Evolutionary conservation across 805 yeast genomes (phyloP).

Genomic region (Sugiyamaella qingdaonensis): DNA sequence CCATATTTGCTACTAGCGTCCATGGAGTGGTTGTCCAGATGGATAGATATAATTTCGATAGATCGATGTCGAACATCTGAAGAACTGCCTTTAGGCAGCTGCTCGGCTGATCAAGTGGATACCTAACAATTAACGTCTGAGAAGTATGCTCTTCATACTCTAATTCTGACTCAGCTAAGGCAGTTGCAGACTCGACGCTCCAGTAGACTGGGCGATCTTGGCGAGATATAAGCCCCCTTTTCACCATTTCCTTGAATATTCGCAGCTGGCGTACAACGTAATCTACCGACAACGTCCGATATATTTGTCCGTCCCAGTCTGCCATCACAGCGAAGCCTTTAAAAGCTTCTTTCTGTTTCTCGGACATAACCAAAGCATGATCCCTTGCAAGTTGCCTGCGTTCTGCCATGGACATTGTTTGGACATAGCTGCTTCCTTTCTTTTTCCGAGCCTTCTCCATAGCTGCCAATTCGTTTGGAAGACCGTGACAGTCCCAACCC

Average conservation of each 20-base stretch:
- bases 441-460: conserved; percentile 42
- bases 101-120: conserved; percentile 44
- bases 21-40: conserved; percentile 99
- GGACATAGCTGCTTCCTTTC: conserved; percentile 29
- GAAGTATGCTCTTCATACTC: conserved; percentile 80
- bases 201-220: conserved; percentile 95
- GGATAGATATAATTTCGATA: conserved; percentile 20
- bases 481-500: conserved; percentile 99
- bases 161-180: conserved; percentile 93
- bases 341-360: conserved; percentile 60
- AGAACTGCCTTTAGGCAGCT: conserved; percentile 12
- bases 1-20: conserved; percentile 87
- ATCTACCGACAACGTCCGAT: conserved; percentile 63
- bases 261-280: conserved; percentile 74
- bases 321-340: conserved; percentile 74
- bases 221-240: conserved; percentile 65
- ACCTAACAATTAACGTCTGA: conserved; percentile 62
- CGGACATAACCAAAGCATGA: conserved; percentile 67
- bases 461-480: conserved; percentile 92
- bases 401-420: conserved; percentile 41
- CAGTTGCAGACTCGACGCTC: conserved; percentile 93
- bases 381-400: conserved; percentile 61
- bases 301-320: conserved; percentile 63
- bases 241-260: conserved; percentile 62
- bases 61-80: neutral